phyloP scores from a whole-genome alignment of 2,329 filamentous ascomycete species.

The Colletotrichum sansevieriae region DNA sequence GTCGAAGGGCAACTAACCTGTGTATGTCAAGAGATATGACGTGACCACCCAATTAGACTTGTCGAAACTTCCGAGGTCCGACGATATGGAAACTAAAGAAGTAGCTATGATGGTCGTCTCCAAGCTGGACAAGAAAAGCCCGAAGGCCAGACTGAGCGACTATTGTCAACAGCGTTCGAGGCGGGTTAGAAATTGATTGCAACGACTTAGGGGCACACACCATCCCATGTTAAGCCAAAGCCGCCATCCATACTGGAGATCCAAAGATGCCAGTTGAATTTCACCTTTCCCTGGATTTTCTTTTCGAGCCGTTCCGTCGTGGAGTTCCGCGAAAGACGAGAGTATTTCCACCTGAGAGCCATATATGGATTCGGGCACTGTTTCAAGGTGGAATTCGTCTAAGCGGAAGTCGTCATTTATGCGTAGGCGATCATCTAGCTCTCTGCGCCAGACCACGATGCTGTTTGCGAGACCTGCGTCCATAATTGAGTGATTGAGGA shows the following conservation, averaged over 20 bases:
- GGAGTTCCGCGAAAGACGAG: neutral
- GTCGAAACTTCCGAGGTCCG: constrained; percentile 5
- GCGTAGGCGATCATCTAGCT: neutral
- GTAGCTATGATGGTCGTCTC: constrained; percentile 17
- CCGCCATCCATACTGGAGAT: constrained; percentile 10
- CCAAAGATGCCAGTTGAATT: constrained; percentile 4
- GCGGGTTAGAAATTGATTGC: no score
- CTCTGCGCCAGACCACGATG: constrained; percentile 1
- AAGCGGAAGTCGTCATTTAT: neutral
- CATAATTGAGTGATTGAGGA: no score
- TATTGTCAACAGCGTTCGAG: no score
- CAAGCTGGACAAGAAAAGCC: constrained; percentile 7
- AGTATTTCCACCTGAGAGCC: no score
- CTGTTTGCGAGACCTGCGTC: neutral
- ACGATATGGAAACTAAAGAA: constrained; percentile 4
- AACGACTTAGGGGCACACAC: neutral
- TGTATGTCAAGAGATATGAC: constrained; percentile 7
- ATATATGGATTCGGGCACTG: neutral
- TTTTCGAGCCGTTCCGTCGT: neutral
- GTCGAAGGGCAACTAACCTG: neutral
- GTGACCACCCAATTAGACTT: constrained; percentile 9
- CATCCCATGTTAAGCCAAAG: constrained; percentile 12
- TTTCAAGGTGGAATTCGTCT: neutral
- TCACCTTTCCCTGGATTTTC: neutral
- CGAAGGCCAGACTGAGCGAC: constrained; percentile 1